phyloP scores from a whole-genome alignment of 1,284 basidiomycete species.

The Cutaneotrichosporon dermatis region DNA sequence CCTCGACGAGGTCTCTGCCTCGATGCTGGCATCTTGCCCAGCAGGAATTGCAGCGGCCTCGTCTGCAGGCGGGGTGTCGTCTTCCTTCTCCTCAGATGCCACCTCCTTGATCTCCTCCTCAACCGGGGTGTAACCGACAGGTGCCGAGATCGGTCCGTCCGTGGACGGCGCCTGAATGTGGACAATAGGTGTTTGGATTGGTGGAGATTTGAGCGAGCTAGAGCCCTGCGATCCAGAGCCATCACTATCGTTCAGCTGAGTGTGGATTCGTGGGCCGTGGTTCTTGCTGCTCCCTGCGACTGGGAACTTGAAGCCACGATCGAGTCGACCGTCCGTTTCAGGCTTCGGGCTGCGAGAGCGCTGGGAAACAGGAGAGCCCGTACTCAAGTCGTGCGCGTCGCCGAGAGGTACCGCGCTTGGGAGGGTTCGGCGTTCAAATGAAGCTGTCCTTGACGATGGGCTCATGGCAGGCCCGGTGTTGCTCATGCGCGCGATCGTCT shows the following conservation, averaged over 20 bases:
- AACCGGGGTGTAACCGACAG: slow-evolving; percentile 11
- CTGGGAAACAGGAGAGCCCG: not conserved
- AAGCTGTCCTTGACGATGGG: slow-evolving; percentile 11
- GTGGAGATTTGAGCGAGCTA: not conserved
- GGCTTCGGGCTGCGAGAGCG: slow-evolving; percentile 44
- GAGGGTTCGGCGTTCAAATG: slow-evolving; percentile 10
- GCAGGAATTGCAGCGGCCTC: no score
- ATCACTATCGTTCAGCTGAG: not conserved
- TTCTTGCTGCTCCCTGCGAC: not conserved
- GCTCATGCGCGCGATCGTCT: slow-evolving; percentile 48
- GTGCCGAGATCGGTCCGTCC: slow-evolving; percentile 19
- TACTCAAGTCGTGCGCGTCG: not conserved
- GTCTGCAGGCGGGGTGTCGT: not conserved
- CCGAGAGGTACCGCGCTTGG: not conserved
- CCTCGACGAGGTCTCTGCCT: no score
- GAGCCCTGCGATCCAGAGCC: not conserved
- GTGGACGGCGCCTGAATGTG: slow-evolving; percentile 21
- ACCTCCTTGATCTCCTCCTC: slow-evolving; percentile 2
- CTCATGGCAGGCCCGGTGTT: slow-evolving; percentile 28
- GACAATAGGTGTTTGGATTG: slow-evolving; percentile 14
- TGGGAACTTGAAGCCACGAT: slow-evolving; percentile 48
- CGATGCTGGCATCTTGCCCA: no score
- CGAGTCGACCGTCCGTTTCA: slow-evolving; percentile 46
- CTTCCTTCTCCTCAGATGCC: not conserved
- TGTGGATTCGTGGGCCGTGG: not conserved